Evolutionary conservation across 495 filamentous ascomycete species (phyloP).

Genomic region (Xylaria palmicola): DNA sequence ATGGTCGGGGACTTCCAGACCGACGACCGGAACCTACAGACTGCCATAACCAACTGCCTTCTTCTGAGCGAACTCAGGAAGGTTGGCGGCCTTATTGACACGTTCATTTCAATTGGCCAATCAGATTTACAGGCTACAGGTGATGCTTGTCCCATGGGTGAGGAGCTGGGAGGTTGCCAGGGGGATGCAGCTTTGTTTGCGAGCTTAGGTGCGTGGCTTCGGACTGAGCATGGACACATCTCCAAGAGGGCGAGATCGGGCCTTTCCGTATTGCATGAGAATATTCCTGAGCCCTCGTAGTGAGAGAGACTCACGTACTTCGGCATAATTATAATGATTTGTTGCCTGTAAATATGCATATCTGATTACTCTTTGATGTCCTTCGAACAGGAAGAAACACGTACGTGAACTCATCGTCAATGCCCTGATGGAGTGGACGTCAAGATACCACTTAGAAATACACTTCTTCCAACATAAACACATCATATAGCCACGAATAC

Average conservation of each 20-base stretch:
- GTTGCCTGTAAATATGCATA: neutral
- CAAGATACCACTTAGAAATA: neutral
- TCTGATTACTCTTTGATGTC: neutral
- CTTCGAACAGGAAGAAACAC: neutral
- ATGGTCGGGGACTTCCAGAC: slow-evolving; percentile 23
- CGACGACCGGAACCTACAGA: slow-evolving; percentile 25
- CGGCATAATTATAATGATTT: neutral
- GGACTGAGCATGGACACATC: slow-evolving; percentile 18
- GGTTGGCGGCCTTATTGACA: slow-evolving; percentile 19
- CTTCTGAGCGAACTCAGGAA: slow-evolving; percentile 24
- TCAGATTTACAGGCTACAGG: slow-evolving; percentile 13
- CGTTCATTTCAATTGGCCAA: slow-evolving; percentile 16
- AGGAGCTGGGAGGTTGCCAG: neutral
- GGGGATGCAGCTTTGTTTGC: slow-evolving; percentile 10
- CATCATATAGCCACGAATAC: neutral
- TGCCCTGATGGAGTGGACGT: neutral
- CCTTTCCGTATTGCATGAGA: slow-evolving; percentile 15
- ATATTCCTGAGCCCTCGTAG: neutral
- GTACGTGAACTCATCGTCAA: neutral
- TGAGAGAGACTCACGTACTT: neutral
- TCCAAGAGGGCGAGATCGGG: slow-evolving; percentile 17
- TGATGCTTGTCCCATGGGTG: neutral
- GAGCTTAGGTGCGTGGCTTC: slow-evolving; percentile 19
- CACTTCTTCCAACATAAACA: neutral
- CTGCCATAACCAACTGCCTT: slow-evolving; percentile 20